Evolutionary conservation across 2,329 filamentous ascomycete genomes (phyloP).

Genomic region (Fusarium sacchari): DNA sequence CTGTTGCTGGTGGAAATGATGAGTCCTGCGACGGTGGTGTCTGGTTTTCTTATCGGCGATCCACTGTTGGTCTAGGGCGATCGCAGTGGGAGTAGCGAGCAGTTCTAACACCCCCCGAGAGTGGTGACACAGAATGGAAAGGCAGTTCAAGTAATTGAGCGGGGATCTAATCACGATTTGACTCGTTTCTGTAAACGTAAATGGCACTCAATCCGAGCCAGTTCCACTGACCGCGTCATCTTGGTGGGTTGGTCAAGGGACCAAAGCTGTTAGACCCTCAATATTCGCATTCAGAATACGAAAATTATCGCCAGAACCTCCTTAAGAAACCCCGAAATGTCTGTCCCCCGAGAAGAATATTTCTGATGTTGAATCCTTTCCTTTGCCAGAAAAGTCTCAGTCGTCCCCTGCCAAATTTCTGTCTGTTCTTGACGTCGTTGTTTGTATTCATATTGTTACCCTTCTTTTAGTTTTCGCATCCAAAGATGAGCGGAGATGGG

Average conservation of each 20-base stretch:
- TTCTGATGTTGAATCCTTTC: not conserved
- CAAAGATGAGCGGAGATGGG: constrained; percentile 2
- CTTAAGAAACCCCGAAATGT: not conserved
- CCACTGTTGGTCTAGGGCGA: not conserved
- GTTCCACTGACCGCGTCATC: constrained; percentile 8
- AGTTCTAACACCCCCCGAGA: too few species aligned
- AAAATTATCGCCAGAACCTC: not conserved
- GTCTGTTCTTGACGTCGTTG: not conserved
- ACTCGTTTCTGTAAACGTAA: not conserved
- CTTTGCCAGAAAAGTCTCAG: not conserved
- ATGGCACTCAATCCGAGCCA: too few species aligned
- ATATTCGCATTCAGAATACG: constrained; percentile 26
- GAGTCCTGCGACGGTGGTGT: rapidly evolving
- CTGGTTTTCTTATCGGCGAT: rapidly evolving
- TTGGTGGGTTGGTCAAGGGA: not conserved
- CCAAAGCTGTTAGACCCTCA: not conserved
- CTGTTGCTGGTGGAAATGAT: not conserved
- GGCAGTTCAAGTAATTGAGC: rapidly evolving
- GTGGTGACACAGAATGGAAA: not conserved
- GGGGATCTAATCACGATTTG: too few species aligned
- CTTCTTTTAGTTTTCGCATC: not conserved
- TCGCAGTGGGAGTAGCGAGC: too few species aligned
- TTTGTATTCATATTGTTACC: too few species aligned
- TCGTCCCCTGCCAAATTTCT: rapidly evolving
- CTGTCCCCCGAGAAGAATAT: not conserved